Evolutionary conservation across 768 basidiomycete species (phyloP), one percentile per base, ranked within the genome.

Genomic region (Cyathus striatus): DNA sequence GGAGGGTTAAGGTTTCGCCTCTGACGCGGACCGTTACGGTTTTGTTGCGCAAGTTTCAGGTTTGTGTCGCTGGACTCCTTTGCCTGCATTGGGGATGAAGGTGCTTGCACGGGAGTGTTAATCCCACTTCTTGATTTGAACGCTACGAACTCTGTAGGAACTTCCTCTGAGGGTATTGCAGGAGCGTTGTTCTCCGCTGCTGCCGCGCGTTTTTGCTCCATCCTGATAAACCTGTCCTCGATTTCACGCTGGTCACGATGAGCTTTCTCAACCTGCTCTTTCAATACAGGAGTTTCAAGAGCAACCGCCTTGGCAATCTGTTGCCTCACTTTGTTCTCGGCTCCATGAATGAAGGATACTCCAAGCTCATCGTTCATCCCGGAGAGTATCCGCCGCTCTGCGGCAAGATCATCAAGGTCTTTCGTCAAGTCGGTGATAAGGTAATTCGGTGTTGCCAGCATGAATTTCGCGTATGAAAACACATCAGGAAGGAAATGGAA

Each of bases 401-500:
- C 52, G 2, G 69, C 75, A 2, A 99, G 72, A 44, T 87, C 83
- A 24, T 78, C 76, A 22, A 92, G 62, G 46, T 99, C 88, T 35
- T 63, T 69, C 2, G 76, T 72, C 10, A 98, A 76, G 56, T 90
- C 85, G 14, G 73, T 58, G 32, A 86, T 73, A 45, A 98, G 76
- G 60, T 94, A 89, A 1, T 78, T 72, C 1, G 95, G 91, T 0
- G 93, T 91, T 16, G 91, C 92, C 20, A 98, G 81, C 93, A 98
- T 96, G 69, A 98, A 96, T 57, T 90, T 92, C 16, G 93, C 76
- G 60, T 86, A 96, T 27, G 69, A 66, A 49, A 83, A 81, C 30
- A 96, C 87, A 55, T 97, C 92, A 1, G 94, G 96, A 17, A 95
- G 73, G 69, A 99, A 98, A 58, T 96, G 80, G 70, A 94, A 98